Evolutionary conservation across 805 yeast species (phyloP), one percentile per base, ranked within the genome.

Genomic region (Brettanomyces naardenensis): DNA sequence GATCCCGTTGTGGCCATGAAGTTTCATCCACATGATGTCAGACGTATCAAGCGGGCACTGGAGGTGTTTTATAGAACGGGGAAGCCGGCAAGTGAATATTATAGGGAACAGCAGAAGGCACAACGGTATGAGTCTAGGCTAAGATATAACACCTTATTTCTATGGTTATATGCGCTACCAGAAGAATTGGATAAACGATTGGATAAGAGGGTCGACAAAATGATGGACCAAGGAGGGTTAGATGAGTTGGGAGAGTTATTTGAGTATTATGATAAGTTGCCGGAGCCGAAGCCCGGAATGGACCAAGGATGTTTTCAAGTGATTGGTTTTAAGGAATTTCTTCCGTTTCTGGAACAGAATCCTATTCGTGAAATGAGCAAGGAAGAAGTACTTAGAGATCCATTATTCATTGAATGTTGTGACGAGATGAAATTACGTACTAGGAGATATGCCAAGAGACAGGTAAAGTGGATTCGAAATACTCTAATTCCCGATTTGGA

Each of bases 261-360:
- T 53, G 51, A 59, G 1, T 63, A 61, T 20, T 80, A 71, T 33
- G 46, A 61, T 4, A 33, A 38, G 0, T n/a, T 35, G 10, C 56
- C 56, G 9, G 46, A 51, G 1, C 53, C 57, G 5, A 54, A 50
- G 18, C 31, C 31, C 6, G 78, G 69, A 41, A 61, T 75, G 40
- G 81, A 82, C 38, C 65, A 71, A 41, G 97, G 97, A 2, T 71
- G 90, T 0, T 88, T 88, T 88, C 97, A 92, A 61, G 95, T 85
- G 2, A 85, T 90, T 51, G 97, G 97, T 2, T 92, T 85, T 59
- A 85, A 86, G 54, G 95, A 87, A 52, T 87, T 87, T 52, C 52
- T 85, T 27, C 90, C 94, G 2, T 86, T 42, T 28, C 43, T 58
- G 19, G 28, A 29, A 6, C 17, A 7, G 14, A 17, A 17, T 4